Conservation (phyloP, 257 asterid genomes). For the Solanum lycopersicoides region DNA sequence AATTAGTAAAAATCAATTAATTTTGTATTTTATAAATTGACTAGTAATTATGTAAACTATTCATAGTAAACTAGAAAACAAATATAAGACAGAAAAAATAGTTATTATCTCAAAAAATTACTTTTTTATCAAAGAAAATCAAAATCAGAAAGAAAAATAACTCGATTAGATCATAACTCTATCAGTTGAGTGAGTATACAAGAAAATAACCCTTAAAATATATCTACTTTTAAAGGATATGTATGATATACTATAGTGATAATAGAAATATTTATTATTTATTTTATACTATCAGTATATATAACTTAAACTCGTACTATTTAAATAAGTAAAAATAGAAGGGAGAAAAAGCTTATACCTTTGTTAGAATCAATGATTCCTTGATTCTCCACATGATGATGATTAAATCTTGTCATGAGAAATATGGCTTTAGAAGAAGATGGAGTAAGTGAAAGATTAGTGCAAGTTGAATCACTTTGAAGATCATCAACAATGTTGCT, state of each 20-base stretch:
- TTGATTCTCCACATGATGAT: background rate
- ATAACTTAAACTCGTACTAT: background rate
- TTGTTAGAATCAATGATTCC: background rate
- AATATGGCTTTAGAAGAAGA: slow-evolving; percentile 1
- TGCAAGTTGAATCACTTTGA: slow-evolving; percentile 17
- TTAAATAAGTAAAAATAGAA: background rate
- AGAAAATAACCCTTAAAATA: background rate
- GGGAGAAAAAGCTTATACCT: background rate
- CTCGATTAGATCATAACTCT: no score
- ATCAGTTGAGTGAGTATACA: no score
- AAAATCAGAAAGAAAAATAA: no score
- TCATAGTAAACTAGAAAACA: background rate
- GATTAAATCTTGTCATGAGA: background rate
- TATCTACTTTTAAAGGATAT: background rate
- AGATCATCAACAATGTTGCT: slow-evolving; percentile 3
- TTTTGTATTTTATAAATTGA: no score
- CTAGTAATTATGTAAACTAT: no score
- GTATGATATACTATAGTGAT: background rate
- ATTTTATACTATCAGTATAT: background rate
- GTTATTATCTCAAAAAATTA: no score
- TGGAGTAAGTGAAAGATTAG: slow-evolving; percentile 13
- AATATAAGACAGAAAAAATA: no score
- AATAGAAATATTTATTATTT: background rate
- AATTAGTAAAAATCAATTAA: no score
- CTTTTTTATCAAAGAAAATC: no score